phyloP scores from a whole-genome alignment of 192 early-diverging fungal genomes.

The Backusella sp. region DNA sequence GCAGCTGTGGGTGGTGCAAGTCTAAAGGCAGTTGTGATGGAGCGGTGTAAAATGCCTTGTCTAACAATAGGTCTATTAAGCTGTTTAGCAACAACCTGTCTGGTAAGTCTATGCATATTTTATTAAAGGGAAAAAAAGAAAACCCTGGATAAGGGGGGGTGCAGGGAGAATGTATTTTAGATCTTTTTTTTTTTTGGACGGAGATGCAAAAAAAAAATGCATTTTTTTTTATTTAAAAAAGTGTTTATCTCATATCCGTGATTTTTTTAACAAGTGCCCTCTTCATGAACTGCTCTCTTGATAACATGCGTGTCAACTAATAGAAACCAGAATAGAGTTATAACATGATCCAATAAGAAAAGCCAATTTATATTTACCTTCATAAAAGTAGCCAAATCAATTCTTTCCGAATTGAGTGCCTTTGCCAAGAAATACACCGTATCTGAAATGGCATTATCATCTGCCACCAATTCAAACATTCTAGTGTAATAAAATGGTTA shows the following conservation, averaged over 20 bases:
- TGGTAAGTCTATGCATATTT: conserved; percentile 9
- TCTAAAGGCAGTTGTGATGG: neutral
- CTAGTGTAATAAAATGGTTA: conserved; percentile 42
- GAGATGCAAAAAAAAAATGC: neutral
- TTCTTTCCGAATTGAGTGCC: conserved; percentile 73
- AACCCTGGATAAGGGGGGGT: neutral
- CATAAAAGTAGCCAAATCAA: conserved; percentile 75
- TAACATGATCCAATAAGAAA: neutral
- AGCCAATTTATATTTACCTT: conserved; percentile 50
- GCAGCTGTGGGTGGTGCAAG: neutral
- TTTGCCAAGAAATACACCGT: conserved; percentile 79
- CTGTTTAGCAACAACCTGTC: neutral
- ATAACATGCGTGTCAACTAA: conserved; percentile 73
- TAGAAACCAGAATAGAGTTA: neutral
- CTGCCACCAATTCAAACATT: conserved; percentile 83
- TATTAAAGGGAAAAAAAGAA: neutral
- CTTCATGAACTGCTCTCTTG: conserved; percentile 89
- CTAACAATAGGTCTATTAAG: neutral
- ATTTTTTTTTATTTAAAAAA: too few species aligned
- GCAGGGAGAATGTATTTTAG: neutral
- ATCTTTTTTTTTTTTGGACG: neutral
- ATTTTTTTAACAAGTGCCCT: conserved; percentile 75
- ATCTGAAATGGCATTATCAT: conserved; percentile 89
- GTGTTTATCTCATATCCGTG: conserved; percentile 31
- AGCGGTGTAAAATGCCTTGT: neutral